phyloP scores from a whole-genome alignment of 805 yeast species.

The Saccharomycopsis sp. region DNA sequence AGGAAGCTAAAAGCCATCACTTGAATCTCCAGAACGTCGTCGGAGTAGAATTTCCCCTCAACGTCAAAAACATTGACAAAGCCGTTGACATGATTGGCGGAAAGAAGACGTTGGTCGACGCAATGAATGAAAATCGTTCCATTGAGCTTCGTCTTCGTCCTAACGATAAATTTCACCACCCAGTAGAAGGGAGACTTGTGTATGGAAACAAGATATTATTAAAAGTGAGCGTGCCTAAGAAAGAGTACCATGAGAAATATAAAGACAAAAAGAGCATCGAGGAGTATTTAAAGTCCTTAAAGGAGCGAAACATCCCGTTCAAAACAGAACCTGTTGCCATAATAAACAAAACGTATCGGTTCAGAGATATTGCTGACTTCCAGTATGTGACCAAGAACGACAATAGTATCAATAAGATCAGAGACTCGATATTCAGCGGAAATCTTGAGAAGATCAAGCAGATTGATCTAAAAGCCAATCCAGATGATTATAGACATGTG shows the following conservation, averaged over 20 bases:
- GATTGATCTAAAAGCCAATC: constrained; percentile 27
- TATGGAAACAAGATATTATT: constrained; percentile 26
- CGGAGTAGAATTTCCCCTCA: constrained; percentile 73
- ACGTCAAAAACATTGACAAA: constrained; percentile 51
- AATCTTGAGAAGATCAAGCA: constrained; percentile 36
- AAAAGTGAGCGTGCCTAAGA: constrained; percentile 25
- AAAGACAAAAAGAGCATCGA: constrained; percentile 12
- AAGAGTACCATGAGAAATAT: constrained; percentile 12
- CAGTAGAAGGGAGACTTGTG: constrained; percentile 21
- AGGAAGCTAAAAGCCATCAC: constrained; percentile 47
- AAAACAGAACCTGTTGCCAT: constrained; percentile 58
- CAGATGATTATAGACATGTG: constrained; percentile 12
- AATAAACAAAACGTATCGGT: constrained; percentile 61
- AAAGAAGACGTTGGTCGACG: constrained; percentile 33
- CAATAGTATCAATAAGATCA: constrained; percentile 37
- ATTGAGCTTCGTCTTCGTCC: constrained; percentile 31
- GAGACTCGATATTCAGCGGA: constrained; percentile 36
- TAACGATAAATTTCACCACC: constrained; percentile 29
- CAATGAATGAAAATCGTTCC: constrained; percentile 32
- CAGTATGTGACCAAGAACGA: constrained; percentile 63
- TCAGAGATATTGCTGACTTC: constrained; percentile 84
- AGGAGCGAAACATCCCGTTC: constrained; percentile 27
- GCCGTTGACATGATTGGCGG: constrained; percentile 75
- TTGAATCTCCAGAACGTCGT: constrained; percentile 70
- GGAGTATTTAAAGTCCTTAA: constrained; percentile 9